These are phyloP conservation scores for Cryptomeria japonica DNA, from an alignment of 75 land plant genomes.

Conservation along the genomic window DNA sequence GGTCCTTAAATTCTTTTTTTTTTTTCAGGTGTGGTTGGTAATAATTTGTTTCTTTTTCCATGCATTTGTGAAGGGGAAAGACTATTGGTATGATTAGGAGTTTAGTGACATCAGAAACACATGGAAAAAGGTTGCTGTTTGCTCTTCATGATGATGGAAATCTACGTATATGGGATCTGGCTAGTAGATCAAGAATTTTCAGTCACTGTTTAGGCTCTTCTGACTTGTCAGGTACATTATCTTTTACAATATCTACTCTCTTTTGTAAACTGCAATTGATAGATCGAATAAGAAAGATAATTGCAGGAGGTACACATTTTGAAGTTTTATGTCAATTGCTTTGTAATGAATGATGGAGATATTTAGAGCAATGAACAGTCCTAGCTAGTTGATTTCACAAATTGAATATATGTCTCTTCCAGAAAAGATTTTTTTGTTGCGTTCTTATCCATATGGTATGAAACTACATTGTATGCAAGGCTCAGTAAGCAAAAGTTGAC, in stretches of 20 bases:
- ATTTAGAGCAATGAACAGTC: too few relatives aligned
- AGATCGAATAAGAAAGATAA: background rate
- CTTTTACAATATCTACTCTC: background rate
- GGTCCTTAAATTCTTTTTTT: background rate
- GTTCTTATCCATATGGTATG: too few relatives aligned
- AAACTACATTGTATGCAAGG: too few relatives aligned
- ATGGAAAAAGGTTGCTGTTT: slow-evolving; percentile 45
- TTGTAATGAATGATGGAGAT: too few relatives aligned
- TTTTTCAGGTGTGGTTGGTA: background rate
- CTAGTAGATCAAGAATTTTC: slow-evolving; percentile 42
- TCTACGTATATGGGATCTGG: slow-evolving; percentile 81
- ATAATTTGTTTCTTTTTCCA: background rate
- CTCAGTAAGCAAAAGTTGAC: too few relatives aligned
- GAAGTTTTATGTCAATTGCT: background rate
- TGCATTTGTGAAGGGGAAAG: slow-evolving; percentile 53
- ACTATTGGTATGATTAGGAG: slow-evolving; percentile 48
- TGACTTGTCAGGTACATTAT: slow-evolving; percentile 41
- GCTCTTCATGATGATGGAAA: slow-evolving; percentile 85
- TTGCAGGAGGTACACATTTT: background rate
- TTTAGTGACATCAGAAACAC: slow-evolving; percentile 41
- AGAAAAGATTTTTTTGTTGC: too few relatives aligned
- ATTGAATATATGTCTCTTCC: background rate
- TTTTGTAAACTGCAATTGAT: background rate
- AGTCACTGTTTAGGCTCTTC: slow-evolving; percentile 33
- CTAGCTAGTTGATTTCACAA: too few relatives aligned